phyloP scores from a whole-genome alignment of 2,329 filamentous ascomycete genomes.

The Penicillium sp. region DNA sequence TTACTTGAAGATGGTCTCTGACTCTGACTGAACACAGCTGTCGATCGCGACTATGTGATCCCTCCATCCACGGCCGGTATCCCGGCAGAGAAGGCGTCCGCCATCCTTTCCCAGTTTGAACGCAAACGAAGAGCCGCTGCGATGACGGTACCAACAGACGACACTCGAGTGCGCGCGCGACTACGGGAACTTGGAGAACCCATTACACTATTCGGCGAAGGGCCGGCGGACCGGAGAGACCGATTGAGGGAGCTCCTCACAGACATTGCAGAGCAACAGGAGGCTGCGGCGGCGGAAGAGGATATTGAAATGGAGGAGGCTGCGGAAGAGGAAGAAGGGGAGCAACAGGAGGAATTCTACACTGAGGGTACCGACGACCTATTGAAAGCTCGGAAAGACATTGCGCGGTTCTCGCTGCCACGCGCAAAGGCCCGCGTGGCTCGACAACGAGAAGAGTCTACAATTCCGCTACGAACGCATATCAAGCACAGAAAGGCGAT shows the following conservation, averaged over 20 bases:
- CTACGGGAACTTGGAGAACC: conserved; percentile 90
- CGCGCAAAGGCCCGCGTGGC: conserved; percentile 76
- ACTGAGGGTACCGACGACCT: conserved; percentile 78
- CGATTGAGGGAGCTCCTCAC: conserved; percentile 81
- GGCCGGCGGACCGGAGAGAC: conserved; percentile 81
- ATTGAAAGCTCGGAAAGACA: conserved; percentile 74
- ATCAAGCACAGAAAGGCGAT: conserved; percentile 89
- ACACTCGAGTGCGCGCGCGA: conserved; percentile 78
- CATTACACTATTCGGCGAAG: conserved; percentile 92
- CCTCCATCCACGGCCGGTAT: conserved; percentile 68
- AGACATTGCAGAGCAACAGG: conserved; percentile 69
- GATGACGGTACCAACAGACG: conserved; percentile 92
- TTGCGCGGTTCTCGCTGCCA: conserved; percentile 83
- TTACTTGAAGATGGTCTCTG: not conserved
- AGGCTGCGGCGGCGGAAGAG: conserved; percentile 50
- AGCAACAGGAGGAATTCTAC: conserved; percentile 93
- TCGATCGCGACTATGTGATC: conserved; percentile 85
- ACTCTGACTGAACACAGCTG: conserved; percentile 47
- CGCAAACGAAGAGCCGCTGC: conserved; percentile 87
- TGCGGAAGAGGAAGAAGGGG: conserved; percentile 62
- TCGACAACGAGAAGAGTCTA: conserved; percentile 79
- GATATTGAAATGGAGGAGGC: conserved; percentile 60
- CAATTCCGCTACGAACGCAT: conserved; percentile 84
- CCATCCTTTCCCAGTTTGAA: conserved; percentile 84
- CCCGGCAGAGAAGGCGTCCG: conserved; percentile 80